These are phyloP conservation scores for Chytridiales sp. DNA, from an alignment of 371 early-diverging fungal species.

Conservation along the genomic window DNA sequence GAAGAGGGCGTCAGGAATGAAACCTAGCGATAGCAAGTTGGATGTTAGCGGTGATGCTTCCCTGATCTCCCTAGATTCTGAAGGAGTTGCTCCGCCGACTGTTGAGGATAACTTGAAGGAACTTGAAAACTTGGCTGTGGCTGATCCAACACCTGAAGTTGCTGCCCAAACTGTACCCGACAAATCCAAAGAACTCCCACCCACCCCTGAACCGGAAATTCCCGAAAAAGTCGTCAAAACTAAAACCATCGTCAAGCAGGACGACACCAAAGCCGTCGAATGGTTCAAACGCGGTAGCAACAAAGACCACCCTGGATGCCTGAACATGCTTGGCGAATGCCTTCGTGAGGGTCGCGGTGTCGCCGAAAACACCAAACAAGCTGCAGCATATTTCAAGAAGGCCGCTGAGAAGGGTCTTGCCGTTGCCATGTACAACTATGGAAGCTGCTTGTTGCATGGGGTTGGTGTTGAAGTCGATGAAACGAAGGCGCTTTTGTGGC, in stretches of 20 bases:
- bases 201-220: no score
- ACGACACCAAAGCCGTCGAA: constrained; percentile 5
- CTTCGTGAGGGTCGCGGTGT: constrained; percentile 1
- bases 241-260: constrained; percentile 5
- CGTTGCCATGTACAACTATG: constrained; percentile 13
- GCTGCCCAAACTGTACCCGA: no score
- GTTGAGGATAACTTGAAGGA: no score
- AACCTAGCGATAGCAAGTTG: no score
- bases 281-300: not conserved
- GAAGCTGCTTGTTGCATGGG: constrained; percentile 5
- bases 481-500: constrained; percentile 9
- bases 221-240: not conserved
- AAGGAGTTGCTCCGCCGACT: no score
- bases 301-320: not conserved
- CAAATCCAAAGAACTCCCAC: no score
- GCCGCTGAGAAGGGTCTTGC: constrained; percentile 2
- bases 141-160: no score
- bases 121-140: no score
- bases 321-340: constrained; percentile 4
- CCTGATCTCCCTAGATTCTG: no score
- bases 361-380: not conserved
- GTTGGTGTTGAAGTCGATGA: constrained; percentile 7
- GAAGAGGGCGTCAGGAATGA: no score
- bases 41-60: no score
- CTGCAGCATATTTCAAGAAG: not conserved